These are phyloP conservation scores for Brassica incana DNA, from an alignment of 345 rosid species.

Conservation along the genomic window DNA sequence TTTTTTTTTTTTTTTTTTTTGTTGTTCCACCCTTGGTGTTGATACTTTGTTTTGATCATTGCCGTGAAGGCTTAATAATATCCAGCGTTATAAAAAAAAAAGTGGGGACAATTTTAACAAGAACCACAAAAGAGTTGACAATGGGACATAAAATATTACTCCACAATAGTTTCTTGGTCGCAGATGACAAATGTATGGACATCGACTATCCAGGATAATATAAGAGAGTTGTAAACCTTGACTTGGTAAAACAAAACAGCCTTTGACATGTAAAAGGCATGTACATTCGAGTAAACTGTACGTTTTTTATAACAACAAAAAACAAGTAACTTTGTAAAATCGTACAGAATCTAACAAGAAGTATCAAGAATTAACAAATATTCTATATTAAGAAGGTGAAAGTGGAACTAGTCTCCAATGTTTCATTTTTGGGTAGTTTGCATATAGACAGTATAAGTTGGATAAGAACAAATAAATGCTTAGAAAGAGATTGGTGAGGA, in stretches of 20 bases:
- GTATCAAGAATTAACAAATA: background rate
- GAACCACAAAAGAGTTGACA: constrained; percentile 34
- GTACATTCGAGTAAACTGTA: background rate
- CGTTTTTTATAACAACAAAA: background rate
- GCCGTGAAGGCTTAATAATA: too few relatives aligned
- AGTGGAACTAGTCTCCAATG: background rate
- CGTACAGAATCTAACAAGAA: constrained; percentile 15
- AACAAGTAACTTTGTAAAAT: constrained; percentile 5
- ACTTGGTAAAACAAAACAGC: background rate
- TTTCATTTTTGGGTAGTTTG: constrained; percentile 12
- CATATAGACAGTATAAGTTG: constrained; percentile 22
- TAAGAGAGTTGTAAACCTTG: background rate
- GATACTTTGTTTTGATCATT: too few relatives aligned
- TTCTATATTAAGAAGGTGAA: constrained; percentile 15
- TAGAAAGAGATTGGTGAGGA: constrained; percentile 13
- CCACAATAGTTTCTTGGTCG: constrained; percentile 19
- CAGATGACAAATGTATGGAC: background rate
- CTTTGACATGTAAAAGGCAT: background rate
- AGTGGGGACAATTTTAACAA: constrained; percentile 34
- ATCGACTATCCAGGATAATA: background rate
- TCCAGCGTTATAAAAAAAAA: too few relatives aligned
- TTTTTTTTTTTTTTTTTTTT: too few relatives aligned
- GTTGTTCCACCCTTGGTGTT: too few relatives aligned
- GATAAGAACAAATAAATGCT: constrained; percentile 29
- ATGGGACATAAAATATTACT: constrained; percentile 8